Evolutionary conservation across 768 basidiomycete species (phyloP).

Genomic region (Suillus lakei): DNA sequence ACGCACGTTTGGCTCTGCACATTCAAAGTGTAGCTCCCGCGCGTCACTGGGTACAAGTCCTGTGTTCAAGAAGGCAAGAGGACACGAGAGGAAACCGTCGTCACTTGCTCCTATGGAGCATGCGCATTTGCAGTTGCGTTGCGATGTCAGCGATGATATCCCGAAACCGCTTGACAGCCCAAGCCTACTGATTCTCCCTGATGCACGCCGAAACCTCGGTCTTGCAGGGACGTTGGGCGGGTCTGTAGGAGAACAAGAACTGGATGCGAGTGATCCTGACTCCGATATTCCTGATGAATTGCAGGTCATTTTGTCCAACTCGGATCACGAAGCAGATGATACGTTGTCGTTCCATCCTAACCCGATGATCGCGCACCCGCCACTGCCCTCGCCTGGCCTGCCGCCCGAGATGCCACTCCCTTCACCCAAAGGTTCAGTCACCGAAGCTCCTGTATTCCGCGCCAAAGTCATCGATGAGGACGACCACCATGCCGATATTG

Average conservation of each 20-base stretch:
- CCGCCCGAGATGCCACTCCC: constrained; percentile 50
- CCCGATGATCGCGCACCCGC: background rate
- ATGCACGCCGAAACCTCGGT: constrained; percentile 60
- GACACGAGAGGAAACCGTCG: constrained; percentile 28
- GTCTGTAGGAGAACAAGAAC: constrained; percentile 50
- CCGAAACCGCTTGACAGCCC: constrained; percentile 15
- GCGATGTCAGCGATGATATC: background rate
- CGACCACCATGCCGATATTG: constrained; percentile 43
- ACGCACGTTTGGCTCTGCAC: constrained; percentile 42
- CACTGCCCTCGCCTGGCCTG: constrained; percentile 43
- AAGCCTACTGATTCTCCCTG: constrained; percentile 48
- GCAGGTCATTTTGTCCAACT: constrained; percentile 58
- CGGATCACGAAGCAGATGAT: constrained; percentile 46
- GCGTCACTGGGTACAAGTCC: constrained; percentile 33
- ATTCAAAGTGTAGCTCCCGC: constrained; percentile 35
- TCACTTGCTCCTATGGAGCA: constrained; percentile 25
- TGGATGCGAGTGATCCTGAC: constrained; percentile 66
- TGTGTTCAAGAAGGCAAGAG: constrained; percentile 38
- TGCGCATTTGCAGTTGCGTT: constrained; percentile 8
- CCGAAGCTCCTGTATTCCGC: constrained; percentile 45
- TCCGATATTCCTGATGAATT: constrained; percentile 85
- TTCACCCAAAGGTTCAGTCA: constrained; percentile 15
- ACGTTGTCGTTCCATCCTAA: constrained; percentile 38
- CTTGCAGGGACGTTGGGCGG: constrained; percentile 73
- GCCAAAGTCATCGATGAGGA: constrained; percentile 52